These are phyloP conservation scores for Talaromyces rugulosus DNA, from an alignment of 2,329 filamentous ascomycete genomes.

Conservation along the genomic window DNA sequence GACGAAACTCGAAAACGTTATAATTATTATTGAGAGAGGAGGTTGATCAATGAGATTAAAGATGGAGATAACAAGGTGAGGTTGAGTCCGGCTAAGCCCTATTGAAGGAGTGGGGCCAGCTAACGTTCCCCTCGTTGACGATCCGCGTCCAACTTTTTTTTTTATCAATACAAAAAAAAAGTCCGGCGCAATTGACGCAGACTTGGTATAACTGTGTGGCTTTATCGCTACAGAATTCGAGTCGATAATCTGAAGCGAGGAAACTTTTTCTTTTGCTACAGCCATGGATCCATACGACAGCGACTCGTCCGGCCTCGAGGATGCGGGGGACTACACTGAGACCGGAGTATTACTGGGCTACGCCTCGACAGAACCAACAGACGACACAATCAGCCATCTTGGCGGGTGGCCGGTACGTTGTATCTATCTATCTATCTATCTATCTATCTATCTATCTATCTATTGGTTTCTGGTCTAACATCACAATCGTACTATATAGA, in stretches of 20 bases:
- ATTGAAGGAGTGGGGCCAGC: neutral
- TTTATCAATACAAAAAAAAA: neutral
- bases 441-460: no score
- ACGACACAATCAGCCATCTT: conserved; percentile 81
- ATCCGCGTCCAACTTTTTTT: neutral
- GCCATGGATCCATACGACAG: conserved; percentile 77
- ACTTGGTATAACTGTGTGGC: neutral
- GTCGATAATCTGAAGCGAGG: neutral
- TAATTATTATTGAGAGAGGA: neutral
- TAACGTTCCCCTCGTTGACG: neutral
- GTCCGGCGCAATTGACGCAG: neutral
- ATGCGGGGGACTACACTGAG: conserved; percentile 50
- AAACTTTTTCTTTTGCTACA: neutral
- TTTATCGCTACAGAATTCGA: neutral
- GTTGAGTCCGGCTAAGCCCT: neutral
- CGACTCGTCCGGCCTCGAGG: conserved; percentile 69
- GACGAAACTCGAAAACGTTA: neutral
- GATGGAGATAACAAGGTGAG: neutral
- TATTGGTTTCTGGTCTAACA: neutral
- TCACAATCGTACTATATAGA: conserved; percentile 45
- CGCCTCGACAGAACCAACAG: conserved; percentile 70
- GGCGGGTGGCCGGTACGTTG: conserved; percentile 76
- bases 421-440: no score
- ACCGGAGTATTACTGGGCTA: conserved; percentile 91
- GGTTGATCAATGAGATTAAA: neutral